These are phyloP conservation scores for Arthrobotrys sphaeroides DNA, from an alignment of 2,329 filamentous ascomycete genomes.

Conservation along the genomic window DNA sequence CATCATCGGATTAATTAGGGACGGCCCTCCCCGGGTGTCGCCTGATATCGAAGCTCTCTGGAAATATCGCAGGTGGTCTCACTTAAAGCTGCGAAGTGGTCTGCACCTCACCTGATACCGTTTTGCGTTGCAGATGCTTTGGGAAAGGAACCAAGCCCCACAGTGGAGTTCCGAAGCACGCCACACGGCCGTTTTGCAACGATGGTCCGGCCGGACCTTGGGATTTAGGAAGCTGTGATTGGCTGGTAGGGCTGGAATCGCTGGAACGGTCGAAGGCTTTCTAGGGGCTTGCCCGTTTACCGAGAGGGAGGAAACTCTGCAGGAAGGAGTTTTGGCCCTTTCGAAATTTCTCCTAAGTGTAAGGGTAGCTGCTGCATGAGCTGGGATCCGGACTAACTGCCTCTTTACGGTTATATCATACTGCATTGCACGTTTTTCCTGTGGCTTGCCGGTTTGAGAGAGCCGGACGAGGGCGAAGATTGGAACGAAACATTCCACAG, in stretches of 20 bases:
- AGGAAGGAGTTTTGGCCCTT: slow-evolving; percentile 6
- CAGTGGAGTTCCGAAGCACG: slow-evolving; percentile 50
- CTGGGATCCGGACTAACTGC: too few relatives aligned
- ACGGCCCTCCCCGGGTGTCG: slow-evolving; percentile 43
- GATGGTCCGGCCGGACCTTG: slow-evolving; percentile 15
- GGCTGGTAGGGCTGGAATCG: slow-evolving; percentile 16
- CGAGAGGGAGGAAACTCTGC: slow-evolving; percentile 11
- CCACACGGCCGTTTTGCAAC: slow-evolving; percentile 20
- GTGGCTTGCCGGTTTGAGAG: slow-evolving; percentile 1
- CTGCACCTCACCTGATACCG: slow-evolving; percentile 54
- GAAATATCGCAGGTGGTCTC: slow-evolving; percentile 22
- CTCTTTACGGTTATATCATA: too few relatives aligned
- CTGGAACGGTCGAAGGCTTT: slow-evolving; percentile 6
- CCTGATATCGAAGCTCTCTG: slow-evolving; percentile 25
- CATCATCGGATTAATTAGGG: slow-evolving; percentile 45
- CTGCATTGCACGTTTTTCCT: slow-evolving; percentile 7
- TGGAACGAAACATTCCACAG: too few relatives aligned
- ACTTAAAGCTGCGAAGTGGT: slow-evolving; percentile 28
- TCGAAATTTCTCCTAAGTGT: background rate
- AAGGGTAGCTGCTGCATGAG: too few relatives aligned
- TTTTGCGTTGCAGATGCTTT: slow-evolving; percentile 26
- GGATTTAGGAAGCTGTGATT: slow-evolving; percentile 22
- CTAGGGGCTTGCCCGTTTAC: slow-evolving; percentile 2
- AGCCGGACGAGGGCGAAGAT: too few relatives aligned
- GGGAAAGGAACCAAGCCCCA: background rate